Evolutionary conservation across 2,329 filamentous ascomycete genomes (phyloP), one percentile per base, ranked within the genome.

Genomic region (Trichoderma koningii): DNA sequence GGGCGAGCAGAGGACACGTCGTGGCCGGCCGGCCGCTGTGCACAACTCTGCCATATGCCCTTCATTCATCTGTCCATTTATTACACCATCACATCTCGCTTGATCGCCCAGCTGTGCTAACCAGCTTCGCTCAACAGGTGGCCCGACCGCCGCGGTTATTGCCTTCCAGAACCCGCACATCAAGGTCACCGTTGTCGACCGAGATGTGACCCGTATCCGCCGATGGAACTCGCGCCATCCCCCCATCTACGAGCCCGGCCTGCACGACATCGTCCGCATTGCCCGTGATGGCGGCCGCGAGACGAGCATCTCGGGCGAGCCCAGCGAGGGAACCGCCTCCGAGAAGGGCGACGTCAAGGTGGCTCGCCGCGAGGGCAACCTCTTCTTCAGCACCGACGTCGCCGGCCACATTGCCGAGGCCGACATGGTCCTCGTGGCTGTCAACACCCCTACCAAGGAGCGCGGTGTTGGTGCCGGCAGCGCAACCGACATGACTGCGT

Each of bases 361-460:
- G 9, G 68, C 78, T 7, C 76, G 78, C 14, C 83, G 87, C 47
- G 72, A 77, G 59, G 83, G 86, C 14, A 94, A 93, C 75, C 80
- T 94, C 19, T 83, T 88, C 79, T 94, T 94, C 78, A 89, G 89
- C 3, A 89, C 86, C 21, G 83, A 92, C 61, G 82, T 91, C 10
- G 82, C 82, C 21, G 79, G 77, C 67, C 81, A 80, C 66, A 89
- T 93, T 66, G 75, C 80, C 26, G 85, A 87, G 68, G 90, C 91
- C 14, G 89, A 93, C 72, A 77, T 93, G 51, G 84, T 94, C 64
- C 85, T 94, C 66, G 84, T 93, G 63, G 86, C 89, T 15, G 91
- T 94, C 70, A 92, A 93, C 75, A 93, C 91, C 0, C 90, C 90
- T 2, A 93, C 90, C 50, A 93, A 93, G 78, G 84, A 80, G 42